phyloP scores from a whole-genome alignment of 257 asterid species.

The Thymus quinquecostatus region DNA sequence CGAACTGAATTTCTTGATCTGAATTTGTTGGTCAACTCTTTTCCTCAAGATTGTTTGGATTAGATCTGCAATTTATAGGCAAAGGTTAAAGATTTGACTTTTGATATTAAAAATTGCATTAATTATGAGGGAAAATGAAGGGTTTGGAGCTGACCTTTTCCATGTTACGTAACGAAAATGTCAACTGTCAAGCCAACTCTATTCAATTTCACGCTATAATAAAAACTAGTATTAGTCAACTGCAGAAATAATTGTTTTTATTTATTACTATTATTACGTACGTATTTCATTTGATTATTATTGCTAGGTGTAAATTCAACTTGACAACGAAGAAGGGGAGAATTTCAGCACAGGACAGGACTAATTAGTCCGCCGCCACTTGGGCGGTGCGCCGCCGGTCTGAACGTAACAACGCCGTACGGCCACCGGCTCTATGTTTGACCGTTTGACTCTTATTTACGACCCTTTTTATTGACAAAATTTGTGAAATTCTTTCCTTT shows the following conservation, averaged over 20 bases:
- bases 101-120: background rate
- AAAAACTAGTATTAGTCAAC: slow-evolving; percentile 18
- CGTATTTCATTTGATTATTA: background rate
- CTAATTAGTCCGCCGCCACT: slow-evolving; percentile 26
- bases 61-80: slow-evolving; percentile 29
- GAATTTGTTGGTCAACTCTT: background rate
- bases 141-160: slow-evolving; percentile 32
- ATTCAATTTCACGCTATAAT: too few relatives aligned
- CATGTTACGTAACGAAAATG: slow-evolving; percentile 47
- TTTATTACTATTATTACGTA: background rate
- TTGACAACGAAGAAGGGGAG: slow-evolving; percentile 10
- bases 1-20: background rate
- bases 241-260: background rate
- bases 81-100: slow-evolving; percentile 29
- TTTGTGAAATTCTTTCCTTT: too few relatives aligned
- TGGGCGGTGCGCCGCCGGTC: background rate
- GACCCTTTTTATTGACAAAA: background rate
- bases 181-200: slow-evolving; percentile 48
- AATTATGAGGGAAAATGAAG: slow-evolving; percentile 5
- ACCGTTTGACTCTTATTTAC: slow-evolving; percentile 17
- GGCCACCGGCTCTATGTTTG: slow-evolving; percentile 8
- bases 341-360: background rate
- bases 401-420: background rate
- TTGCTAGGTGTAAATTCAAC: background rate
- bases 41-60: background rate